These are phyloP conservation scores for Scheffersomyces titani DNA, from an alignment of 1,139 yeast species.

Conservation along the genomic window DNA sequence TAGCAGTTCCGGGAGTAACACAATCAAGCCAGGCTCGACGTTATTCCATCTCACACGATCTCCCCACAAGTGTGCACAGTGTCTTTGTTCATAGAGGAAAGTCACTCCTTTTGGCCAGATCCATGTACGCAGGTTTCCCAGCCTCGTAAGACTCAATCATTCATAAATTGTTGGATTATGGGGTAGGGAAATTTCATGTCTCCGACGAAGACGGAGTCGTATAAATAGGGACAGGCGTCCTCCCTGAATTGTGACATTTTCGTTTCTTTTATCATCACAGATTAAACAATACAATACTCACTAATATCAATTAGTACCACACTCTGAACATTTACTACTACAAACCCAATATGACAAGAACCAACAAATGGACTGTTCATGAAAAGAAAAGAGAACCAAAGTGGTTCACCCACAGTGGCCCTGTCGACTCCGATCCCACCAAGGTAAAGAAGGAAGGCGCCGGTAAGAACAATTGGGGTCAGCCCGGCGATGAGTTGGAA, in stretches of 20 bases:
- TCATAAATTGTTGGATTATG: neutral
- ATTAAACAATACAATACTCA: neutral
- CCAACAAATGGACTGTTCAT: slow-evolving; percentile 74
- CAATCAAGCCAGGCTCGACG: neutral
- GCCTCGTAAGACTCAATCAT: neutral
- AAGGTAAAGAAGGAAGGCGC: slow-evolving; percentile 83
- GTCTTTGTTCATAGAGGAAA: neutral
- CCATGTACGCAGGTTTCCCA: neutral
- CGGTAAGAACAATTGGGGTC: slow-evolving; percentile 80
- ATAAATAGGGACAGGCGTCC: slow-evolving; percentile 9
- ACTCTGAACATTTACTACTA: neutral
- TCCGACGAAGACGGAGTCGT: slow-evolving; percentile 1
- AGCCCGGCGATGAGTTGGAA: slow-evolving; percentile 63
- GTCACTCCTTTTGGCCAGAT: neutral
- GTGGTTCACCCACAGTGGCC: slow-evolving; percentile 78
- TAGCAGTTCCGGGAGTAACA: neutral
- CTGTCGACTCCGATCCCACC: slow-evolving; percentile 65
- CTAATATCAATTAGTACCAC: neutral
- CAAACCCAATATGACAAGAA: slow-evolving; percentile 65
- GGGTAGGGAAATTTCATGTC: neutral
- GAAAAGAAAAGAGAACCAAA: slow-evolving; percentile 62
- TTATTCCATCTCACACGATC: neutral
- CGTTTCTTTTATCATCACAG: neutral
- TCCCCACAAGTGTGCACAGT: slow-evolving; percentile 1
- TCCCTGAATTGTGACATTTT: neutral